A percentile compares a stretch with the other conserved stretches of the same genome.
These are phyloP conservation scores for Apiospora saccharicola DNA, from an alignment of 2,329 filamentous ascomycete genomes.

Conservation along the genomic window DNA sequence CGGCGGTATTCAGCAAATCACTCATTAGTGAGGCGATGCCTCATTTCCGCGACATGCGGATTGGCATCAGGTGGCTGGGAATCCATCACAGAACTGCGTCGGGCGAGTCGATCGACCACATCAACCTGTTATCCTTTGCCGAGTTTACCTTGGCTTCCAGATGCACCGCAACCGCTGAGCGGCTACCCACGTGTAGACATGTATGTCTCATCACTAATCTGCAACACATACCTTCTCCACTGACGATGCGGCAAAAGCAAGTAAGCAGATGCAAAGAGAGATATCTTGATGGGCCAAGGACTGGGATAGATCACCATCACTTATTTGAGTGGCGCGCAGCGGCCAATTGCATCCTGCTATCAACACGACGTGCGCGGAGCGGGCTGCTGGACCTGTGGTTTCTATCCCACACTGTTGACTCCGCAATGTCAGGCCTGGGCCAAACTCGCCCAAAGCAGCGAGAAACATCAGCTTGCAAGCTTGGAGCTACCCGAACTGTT, in stretches of 20 bases:
- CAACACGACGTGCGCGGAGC: neutral
- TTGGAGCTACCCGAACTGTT: neutral
- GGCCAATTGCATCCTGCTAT: neutral
- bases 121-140: constrained; percentile 1
- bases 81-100: neutral
- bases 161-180: neutral
- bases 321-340: neutral
- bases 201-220: constrained; percentile 15
- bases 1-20: neutral
- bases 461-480: neutral
- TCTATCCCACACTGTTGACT: neutral
- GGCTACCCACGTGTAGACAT: neutral
- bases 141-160: neutral
- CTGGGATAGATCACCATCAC: neutral
- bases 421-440: neutral
- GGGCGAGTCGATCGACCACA: neutral
- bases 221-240: neutral
- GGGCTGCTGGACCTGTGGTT: neutral
- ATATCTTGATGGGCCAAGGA: constrained; percentile 11
- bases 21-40: neutral
- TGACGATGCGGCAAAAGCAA: constrained; percentile 14
- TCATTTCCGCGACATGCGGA: constrained; percentile 4
- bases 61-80: neutral
- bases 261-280: neutral
- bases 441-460: neutral